Conservation (phyloP, 495 filamentous ascomycete genomes). For the Aspergillus baeticus region DNA sequence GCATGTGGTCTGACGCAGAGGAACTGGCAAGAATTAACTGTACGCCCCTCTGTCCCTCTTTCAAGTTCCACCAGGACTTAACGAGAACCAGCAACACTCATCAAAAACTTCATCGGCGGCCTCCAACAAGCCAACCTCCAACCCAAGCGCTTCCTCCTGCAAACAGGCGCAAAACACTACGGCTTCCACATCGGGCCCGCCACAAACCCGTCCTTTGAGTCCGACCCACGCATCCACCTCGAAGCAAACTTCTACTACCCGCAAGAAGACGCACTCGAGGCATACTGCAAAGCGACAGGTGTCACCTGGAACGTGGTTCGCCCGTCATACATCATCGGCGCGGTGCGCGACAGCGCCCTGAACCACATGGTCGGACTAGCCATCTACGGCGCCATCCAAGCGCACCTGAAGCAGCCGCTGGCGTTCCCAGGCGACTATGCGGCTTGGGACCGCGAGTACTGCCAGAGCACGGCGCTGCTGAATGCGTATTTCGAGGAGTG, state of each 20-base stretch:
- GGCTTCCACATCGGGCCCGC: slow-evolving; percentile 49
- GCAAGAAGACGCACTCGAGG: slow-evolving; percentile 42
- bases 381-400: slow-evolving; percentile 46
- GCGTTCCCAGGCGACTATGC: slow-evolving; percentile 40
- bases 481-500: slow-evolving; percentile 53
- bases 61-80: not conserved
- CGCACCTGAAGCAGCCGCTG: slow-evolving; percentile 32
- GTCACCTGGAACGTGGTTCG: slow-evolving; percentile 38
- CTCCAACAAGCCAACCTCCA: slow-evolving; percentile 37
- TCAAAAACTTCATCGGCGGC: slow-evolving; percentile 47
- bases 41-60: not conserved
- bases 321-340: slow-evolving; percentile 49
- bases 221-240: slow-evolving; percentile 38
- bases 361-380: slow-evolving; percentile 48
- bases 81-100: slow-evolving; percentile 25
- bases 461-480: slow-evolving; percentile 37
- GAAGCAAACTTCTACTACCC: slow-evolving; percentile 54
- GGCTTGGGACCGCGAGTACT: slow-evolving; percentile 41
- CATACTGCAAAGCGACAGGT: slow-evolving; percentile 16
- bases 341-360: slow-evolving; percentile 49
- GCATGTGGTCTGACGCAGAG: slow-evolving; percentile 47
- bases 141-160: slow-evolving; percentile 50
- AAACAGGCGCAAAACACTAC: slow-evolving; percentile 53
- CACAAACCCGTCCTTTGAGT: slow-evolving; percentile 42
- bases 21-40: slow-evolving; percentile 44